Base-by-base conservation (phyloP, 2,329 filamentous ascomycete genomes). In the Xylariaceae sp. region DNA sequence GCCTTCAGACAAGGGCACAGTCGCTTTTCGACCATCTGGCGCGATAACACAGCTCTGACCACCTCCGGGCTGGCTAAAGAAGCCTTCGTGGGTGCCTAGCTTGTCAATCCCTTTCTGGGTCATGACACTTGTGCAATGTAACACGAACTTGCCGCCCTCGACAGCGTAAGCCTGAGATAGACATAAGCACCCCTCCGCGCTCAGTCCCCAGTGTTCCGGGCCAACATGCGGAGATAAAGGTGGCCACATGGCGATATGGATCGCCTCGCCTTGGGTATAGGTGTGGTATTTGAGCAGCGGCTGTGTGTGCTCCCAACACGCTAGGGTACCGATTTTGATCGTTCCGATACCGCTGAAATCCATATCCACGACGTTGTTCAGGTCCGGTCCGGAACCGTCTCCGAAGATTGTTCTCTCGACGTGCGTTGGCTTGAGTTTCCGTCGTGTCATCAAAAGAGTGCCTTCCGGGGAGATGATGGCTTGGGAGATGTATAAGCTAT, bases 101-200 rank as follows among this genome's bases (percentile, higher is more conserved):
- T 9, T 31, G 3, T 75, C 60, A 12, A 79, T 71, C 1, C 74
- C 80, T 13, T 69, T 61, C 6, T 75, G 58, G 0, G 69, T 72
- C 45, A 80, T 69, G 2, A 83, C 70, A 0, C 73, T 64, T 0
- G 79, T 80, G 44, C 68, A 68, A 56, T 81, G 78, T 3, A 84
- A 71, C 1, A 85, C 81, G 53, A 78, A 85, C 0, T 76, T 65
- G 9, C 71, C 70, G 1, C 77, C 74, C 60, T 86, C 82, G 9
- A 84, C 75, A 1, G 82, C 81, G 57, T 83, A 83, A 0, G 75
- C 73, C 54, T 77, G 77, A 0, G 78, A 76, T 1, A 82, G 67
- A 42, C 60, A 72, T 31, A 71, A 71, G 50, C 71, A 74, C 5
- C 72, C 69, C 34, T 68, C 65, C 10, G 50, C 59, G 1, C 66